phyloP scores from a whole-genome alignment of 2,329 filamentous ascomycete species.

The Bipolaris oryzae region DNA sequence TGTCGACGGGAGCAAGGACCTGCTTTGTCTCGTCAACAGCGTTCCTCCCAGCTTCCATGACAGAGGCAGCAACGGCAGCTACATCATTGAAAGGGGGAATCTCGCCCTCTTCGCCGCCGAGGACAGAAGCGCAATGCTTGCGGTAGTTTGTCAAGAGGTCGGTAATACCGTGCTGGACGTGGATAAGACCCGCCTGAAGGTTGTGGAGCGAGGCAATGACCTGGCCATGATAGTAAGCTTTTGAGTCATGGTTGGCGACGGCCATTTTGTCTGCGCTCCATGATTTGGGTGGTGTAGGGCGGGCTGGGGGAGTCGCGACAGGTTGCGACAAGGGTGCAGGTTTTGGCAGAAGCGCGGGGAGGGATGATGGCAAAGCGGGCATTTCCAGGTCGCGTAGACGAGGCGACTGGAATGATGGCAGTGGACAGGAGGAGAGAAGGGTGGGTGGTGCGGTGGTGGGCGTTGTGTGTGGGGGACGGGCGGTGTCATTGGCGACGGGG shows the following conservation, averaged over 20 bases:
- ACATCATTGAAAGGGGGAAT: slow-evolving; percentile 50
- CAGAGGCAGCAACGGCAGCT: slow-evolving; percentile 36
- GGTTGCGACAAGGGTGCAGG: neutral
- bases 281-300: slow-evolving; percentile 23
- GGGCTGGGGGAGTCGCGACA: slow-evolving; percentile 9
- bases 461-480: slow-evolving; percentile 8
- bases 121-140: slow-evolving; percentile 83
- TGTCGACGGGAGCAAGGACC: slow-evolving; percentile 21
- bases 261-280: slow-evolving; percentile 2
- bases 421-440: slow-evolving; percentile 2
- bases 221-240: slow-evolving; percentile 52
- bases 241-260: slow-evolving; percentile 6
- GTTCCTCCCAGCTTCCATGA: slow-evolving; percentile 35
- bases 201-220: slow-evolving; percentile 78
- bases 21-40: slow-evolving; percentile 32
- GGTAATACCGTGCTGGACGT: slow-evolving; percentile 65
- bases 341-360: slow-evolving; percentile 14
- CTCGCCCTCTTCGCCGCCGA: slow-evolving; percentile 53
- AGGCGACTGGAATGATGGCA: slow-evolving; percentile 26
- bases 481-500: slow-evolving; percentile 15
- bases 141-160: slow-evolving; percentile 83
- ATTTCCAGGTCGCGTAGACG: slow-evolving; percentile 31
- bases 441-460: slow-evolving; percentile 11
- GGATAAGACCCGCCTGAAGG: slow-evolving; percentile 64
- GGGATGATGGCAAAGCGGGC: slow-evolving; percentile 4